These are phyloP conservation scores for Carnegiea gigantea DNA, from an alignment of 179 eudicot genomes.

Conservation along the genomic window DNA sequence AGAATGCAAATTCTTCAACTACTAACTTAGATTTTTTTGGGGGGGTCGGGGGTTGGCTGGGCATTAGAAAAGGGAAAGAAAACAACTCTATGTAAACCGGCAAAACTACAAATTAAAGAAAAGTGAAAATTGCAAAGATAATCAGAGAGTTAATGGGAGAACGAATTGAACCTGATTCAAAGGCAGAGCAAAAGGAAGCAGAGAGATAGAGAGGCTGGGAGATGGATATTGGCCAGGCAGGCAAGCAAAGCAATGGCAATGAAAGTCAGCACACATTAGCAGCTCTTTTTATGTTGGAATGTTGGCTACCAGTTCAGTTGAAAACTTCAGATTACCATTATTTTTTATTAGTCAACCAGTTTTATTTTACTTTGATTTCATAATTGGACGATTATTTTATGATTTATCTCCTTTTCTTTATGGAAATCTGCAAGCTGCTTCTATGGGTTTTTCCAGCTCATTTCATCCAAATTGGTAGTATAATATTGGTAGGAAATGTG, in stretches of 20 bases:
- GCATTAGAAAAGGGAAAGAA: too few relatives aligned
- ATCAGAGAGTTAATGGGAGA: neutral
- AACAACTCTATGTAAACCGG: too few relatives aligned
- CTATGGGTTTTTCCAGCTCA: neutral
- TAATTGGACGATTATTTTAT: neutral
- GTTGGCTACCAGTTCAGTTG: neutral
- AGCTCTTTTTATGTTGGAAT: neutral
- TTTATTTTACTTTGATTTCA: neutral
- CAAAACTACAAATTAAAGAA: too few relatives aligned
- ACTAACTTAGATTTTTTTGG: too few relatives aligned
- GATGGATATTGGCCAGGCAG: neutral
- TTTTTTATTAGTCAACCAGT: neutral
- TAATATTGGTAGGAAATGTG: too few relatives aligned
- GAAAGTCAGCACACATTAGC: neutral
- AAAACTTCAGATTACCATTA: neutral
- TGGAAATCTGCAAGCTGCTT: neutral
- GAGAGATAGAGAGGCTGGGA: neutral
- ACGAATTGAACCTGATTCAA: neutral
- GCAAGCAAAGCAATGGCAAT: neutral
- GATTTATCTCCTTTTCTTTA: neutral
- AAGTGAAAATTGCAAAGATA: neutral
- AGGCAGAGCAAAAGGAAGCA: neutral
- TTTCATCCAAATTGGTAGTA: neutral
- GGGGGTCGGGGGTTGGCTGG: too few relatives aligned
- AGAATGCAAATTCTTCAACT: too few relatives aligned